Evolutionary conservation across 1,284 basidiomycete species (phyloP), one percentile per base, ranked within the genome.

Genomic region (Moesziomyces sp.): DNA sequence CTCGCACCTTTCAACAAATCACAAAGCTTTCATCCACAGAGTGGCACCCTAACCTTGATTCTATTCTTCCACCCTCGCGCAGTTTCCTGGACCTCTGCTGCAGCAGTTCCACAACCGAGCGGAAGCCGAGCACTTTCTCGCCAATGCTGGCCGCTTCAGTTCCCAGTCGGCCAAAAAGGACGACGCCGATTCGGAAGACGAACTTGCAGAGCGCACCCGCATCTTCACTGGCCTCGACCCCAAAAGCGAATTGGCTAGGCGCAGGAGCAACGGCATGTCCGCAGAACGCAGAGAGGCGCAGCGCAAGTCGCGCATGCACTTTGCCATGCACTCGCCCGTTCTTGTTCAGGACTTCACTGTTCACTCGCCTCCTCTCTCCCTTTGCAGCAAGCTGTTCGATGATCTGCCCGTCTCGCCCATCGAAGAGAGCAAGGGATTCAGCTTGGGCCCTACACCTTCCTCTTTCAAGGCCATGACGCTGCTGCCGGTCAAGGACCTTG

Each of bases 61-160:
- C 26, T 13, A 5, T 28, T 28, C 30, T 49, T 7, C 46, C 46
- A 23, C 46, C 14, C 28, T 14, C 23, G 1, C 44, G 52, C 58
- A 71, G 55, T 76, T 76, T 30, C 73, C 73, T 19, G 73, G 73
- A 5, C 69, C 73, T 35, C 19, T 68, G 43, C 58, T 76, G 18
- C 59, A 59, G 30, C 14, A 40, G 33, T 75, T 75, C 54, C 35
- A 23, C 23, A 55, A 72, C 58, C 58, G 65, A 56, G 48, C 61
- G 24, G 59, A 58, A 46, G 73, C 73, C 48, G 53, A 67, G 18
- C 16, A 44, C 40, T 75, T 72, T 38, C 24, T 75, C 16, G 63
- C 45, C 33, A 43, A 58, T 23, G 49, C 50, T 46, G 48, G 46
- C 21, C 52, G 62, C 50, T 40, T 50, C 43, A 24, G 44, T 0